Percentiles rank a stretch among this genome's conserved stretches.
These are phyloP conservation scores for Phytophthora idaei DNA, from an alignment of 352 stramenopile species.

Conservation along the genomic window DNA sequence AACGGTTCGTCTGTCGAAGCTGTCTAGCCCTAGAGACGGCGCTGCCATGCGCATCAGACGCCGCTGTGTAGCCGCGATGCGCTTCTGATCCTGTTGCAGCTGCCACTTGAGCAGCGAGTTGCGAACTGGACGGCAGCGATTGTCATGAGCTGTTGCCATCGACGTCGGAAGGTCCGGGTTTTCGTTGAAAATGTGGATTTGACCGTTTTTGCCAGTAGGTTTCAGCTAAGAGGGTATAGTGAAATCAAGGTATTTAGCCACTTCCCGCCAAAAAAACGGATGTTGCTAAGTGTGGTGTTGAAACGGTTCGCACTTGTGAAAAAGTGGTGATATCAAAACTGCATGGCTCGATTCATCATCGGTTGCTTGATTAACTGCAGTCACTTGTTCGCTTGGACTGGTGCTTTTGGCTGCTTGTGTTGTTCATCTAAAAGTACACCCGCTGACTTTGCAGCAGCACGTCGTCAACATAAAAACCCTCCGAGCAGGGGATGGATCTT, in stretches of 20 bases:
- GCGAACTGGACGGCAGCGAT: slow-evolving; percentile 23
- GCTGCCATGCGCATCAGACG: slow-evolving; percentile 31
- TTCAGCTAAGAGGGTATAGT: slow-evolving; percentile 21
- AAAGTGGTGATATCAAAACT: slow-evolving; percentile 26
- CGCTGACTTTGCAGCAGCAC: slow-evolving; percentile 38
- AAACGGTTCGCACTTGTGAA: background rate
- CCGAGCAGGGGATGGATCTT: slow-evolving; percentile 34
- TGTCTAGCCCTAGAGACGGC: slow-evolving; percentile 14
- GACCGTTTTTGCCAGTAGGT: slow-evolving; percentile 19
- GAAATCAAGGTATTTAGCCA: slow-evolving; percentile 21
- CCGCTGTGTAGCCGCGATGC: slow-evolving; percentile 22
- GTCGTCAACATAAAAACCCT: slow-evolving; percentile 40
- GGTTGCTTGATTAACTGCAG: slow-evolving; percentile 38
- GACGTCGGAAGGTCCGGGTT: slow-evolving; percentile 2
- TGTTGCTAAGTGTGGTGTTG: background rate
- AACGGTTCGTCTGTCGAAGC: slow-evolving; percentile 6
- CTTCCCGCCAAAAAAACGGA: slow-evolving; percentile 20
- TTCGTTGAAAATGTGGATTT: slow-evolving; percentile 7
- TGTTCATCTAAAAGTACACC: slow-evolving; percentile 45
- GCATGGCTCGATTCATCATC: slow-evolving; percentile 36
- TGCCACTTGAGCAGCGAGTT: slow-evolving; percentile 43
- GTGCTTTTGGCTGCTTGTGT: slow-evolving; percentile 31
- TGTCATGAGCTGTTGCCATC: slow-evolving; percentile 27
- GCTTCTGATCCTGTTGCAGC: slow-evolving; percentile 29
- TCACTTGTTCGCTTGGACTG: slow-evolving; percentile 22